These are phyloP conservation scores for Phytophthora citrophthora DNA, from an alignment of 352 stramenopile species.

Conservation along the genomic window DNA sequence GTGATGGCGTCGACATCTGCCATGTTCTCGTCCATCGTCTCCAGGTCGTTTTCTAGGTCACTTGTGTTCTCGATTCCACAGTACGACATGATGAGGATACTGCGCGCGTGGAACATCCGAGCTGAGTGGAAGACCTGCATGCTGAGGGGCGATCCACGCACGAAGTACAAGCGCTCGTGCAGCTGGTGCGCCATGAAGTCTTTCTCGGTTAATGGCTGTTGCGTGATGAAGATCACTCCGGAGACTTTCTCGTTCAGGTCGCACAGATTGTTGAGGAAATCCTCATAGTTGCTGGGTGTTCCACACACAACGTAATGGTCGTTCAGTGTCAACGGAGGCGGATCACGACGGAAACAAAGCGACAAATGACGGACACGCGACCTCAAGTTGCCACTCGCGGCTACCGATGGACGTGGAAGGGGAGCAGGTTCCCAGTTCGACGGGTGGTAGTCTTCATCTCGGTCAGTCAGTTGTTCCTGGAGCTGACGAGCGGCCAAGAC, in stretches of 20 bases:
- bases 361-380: conserved; percentile 36
- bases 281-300: conserved; percentile 60
- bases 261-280: conserved; percentile 58
- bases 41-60: conserved; percentile 32
- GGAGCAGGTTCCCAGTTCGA: conserved; percentile 22
- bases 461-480: conserved; percentile 2
- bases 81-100: conserved; percentile 78
- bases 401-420: conserved; percentile 24
- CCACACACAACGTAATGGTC: conserved; percentile 78
- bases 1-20: conserved; percentile 80
- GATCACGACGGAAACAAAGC: conserved; percentile 43
- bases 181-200: conserved; percentile 53
- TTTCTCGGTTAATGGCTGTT: conserved; percentile 51
- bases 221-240: conserved; percentile 65
- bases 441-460: conserved; percentile 17
- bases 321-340: conserved; percentile 37
- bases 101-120: conserved; percentile 60
- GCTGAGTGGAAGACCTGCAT: conserved; percentile 64
- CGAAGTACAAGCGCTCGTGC: conserved; percentile 68
- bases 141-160: conserved; percentile 68
- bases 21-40: conserved; percentile 75
- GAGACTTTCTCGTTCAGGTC: conserved; percentile 50
- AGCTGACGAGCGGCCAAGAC: conserved; percentile 10
- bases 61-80: conserved; percentile 53
- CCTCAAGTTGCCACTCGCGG: conserved; percentile 17